phyloP scores from a whole-genome alignment of 2,329 filamentous ascomycete genomes.

The Aureobasidium sp. region DNA sequence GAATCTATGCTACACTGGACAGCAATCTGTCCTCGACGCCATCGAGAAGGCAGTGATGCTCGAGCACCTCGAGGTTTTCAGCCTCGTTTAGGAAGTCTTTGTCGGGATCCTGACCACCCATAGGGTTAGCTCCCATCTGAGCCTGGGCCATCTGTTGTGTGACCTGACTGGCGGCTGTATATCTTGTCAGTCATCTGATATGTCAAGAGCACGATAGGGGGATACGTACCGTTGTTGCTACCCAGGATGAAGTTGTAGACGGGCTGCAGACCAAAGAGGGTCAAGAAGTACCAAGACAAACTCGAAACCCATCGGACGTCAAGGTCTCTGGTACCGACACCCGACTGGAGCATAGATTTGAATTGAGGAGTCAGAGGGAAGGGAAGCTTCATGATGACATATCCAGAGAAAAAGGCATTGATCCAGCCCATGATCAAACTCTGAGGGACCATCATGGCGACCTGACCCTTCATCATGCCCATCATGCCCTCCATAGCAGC shows the following conservation, averaged over 20 bases:
- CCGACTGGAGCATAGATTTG: conserved; percentile 98
- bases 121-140: conserved; percentile 64
- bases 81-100: conserved; percentile 90
- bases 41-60: conserved; percentile 87
- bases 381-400: conserved; percentile 96
- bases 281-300: conserved; percentile 98
- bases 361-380: conserved; percentile 98
- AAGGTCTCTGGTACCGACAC: conserved; percentile 90
- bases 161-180: conserved; percentile 79
- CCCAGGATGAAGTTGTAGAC: conserved; percentile 97
- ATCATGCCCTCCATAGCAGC: conserved; percentile 99
- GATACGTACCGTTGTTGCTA: conserved; percentile 78
- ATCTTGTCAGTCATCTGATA: not conserved
- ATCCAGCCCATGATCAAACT: conserved; percentile 99
- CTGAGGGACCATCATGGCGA: conserved; percentile 99
- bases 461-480: conserved; percentile 99
- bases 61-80: conserved; percentile 91
- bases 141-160: conserved; percentile 64
- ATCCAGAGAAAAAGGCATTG: conserved; percentile 97
- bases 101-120: conserved; percentile 80
- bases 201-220: not conserved
- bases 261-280: conserved; percentile 90
- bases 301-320: conserved; percentile 98
- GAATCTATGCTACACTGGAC: conserved; percentile 30
- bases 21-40: conserved; percentile 81